phyloP scores from a whole-genome alignment of 495 filamentous ascomycete genomes.

The Usnea hakonensis region DNA sequence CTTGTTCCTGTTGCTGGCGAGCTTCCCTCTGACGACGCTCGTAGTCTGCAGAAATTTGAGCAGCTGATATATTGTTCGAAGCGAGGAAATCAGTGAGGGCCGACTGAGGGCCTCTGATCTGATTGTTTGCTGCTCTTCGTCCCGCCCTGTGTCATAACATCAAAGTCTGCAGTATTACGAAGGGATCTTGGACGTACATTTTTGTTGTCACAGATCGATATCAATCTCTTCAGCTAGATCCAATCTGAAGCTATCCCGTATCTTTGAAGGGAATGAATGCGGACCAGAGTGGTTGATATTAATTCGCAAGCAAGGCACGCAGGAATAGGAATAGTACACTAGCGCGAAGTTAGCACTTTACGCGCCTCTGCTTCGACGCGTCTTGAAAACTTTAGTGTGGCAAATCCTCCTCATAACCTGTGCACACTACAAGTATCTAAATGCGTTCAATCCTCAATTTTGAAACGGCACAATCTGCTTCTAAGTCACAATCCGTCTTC shows the following conservation, averaged over 20 bases:
- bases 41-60: constrained; percentile 63
- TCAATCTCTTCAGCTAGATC: background rate
- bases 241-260: background rate
- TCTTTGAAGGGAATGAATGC: background rate
- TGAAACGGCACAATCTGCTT: too few relatives aligned
- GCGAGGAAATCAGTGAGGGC: constrained; percentile 77
- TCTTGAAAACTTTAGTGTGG: too few relatives aligned
- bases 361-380: too few relatives aligned
- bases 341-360: too few relatives aligned
- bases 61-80: constrained; percentile 83
- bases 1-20: constrained; percentile 33
- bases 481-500: too few relatives aligned
- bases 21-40: constrained; percentile 41
- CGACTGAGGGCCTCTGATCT: constrained; percentile 61
- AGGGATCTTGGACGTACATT: constrained; percentile 1
- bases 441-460: too few relatives aligned
- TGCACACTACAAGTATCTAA: too few relatives aligned
- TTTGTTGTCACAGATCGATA: background rate
- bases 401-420: too few relatives aligned
- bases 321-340: too few relatives aligned
- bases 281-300: background rate
- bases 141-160: constrained; percentile 29
- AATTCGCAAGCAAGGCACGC: too few relatives aligned
- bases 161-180: background rate
- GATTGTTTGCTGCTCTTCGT: constrained; percentile 40